phyloP scores from a whole-genome alignment of 768 basidiomycete species.

The Daedalea quercina region DNA sequence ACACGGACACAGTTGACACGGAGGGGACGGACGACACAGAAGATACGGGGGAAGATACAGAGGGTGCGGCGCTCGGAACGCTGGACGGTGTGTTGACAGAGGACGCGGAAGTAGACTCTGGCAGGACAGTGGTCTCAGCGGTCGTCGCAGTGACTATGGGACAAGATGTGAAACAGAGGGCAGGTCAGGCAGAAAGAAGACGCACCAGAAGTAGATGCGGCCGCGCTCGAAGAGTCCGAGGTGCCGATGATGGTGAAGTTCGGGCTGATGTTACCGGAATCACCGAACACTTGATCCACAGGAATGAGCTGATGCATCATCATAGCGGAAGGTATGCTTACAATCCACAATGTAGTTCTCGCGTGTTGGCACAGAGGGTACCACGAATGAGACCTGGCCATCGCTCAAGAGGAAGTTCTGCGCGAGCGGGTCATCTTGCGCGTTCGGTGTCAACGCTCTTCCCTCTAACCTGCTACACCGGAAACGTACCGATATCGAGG shows the following conservation, averaged over 20 bases:
- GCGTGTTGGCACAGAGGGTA: conserved; percentile 30
- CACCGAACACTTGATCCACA: conserved; percentile 33
- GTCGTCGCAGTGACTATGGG: neutral
- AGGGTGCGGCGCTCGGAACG: neutral
- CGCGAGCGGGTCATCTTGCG: conserved; percentile 37
- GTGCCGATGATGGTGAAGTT: conserved; percentile 20
- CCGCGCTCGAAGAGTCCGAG: conserved; percentile 3
- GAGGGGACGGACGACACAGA: neutral
- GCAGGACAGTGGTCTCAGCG: neutral
- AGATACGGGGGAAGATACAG: neutral
- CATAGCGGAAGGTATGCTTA: conserved; percentile 9
- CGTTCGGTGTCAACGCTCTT: neutral
- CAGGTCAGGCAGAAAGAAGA: neutral
- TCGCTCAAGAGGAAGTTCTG: conserved; percentile 30
- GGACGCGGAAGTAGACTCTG: neutral
- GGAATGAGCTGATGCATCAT: neutral
- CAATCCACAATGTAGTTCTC: conserved; percentile 41
- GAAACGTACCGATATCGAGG: conserved; percentile 37
- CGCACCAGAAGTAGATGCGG: neutral
- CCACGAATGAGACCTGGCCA: conserved; percentile 33
- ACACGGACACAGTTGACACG: neutral
- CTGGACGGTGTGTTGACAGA: neutral
- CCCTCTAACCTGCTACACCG: no score
- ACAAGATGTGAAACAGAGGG: neutral
- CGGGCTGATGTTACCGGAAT: conserved; percentile 32